Evolutionary conservation across 345 rosid genomes (phyloP), one percentile per base, ranked within the genome.

Genomic region (Eucalyptus sideroxylon): DNA sequence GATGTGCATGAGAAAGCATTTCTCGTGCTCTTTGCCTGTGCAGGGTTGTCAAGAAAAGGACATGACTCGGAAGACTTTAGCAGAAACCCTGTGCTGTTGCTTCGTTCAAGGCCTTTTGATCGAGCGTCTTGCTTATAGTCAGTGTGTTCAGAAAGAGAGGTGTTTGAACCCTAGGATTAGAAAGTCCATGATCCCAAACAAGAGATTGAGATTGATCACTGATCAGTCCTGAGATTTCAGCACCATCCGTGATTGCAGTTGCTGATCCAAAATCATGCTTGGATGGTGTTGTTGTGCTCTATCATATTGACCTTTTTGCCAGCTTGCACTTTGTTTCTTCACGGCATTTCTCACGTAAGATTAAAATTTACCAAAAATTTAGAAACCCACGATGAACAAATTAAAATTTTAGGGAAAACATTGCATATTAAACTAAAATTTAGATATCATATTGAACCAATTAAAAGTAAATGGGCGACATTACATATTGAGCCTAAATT

Each of bases 381-480:
- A 65, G 2, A n/a, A 4, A 65, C 13, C 4, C 40, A 7, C 1
- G 8, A 7, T 65, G 3, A n/a, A n/a, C 21, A 65, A 65, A 65
- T n/a, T 8, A n/a, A n/a, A 65, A n/a, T 4, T 65, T 65, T 2
- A n/a, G 8, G 4, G 2, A 65, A 15, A 11, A 15, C 3, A 15
- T 14, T 65, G 0, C 37, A 65, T 1, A 2, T 30, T 65, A 1
- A 65, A 1, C 7, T 59, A 27, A 62, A 62, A 10, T 62, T 62
- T 7, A 62, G 1, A 4, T 11, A 62, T 13, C 2, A 60, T 4
- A 60, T 60, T 60, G 16, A 12, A 60, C 2, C 2, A n/a, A n/a
- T 65, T 65, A 65, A n/a, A 65, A 4, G 3, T 65, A 30, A 4
- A 2, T 0, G 3, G 8, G 15, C 5, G 2, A 6, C 10, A 65